These are phyloP conservation scores for Thielaviopsis populi DNA, from an alignment of 2,329 filamentous ascomycete species.

Conservation along the genomic window DNA sequence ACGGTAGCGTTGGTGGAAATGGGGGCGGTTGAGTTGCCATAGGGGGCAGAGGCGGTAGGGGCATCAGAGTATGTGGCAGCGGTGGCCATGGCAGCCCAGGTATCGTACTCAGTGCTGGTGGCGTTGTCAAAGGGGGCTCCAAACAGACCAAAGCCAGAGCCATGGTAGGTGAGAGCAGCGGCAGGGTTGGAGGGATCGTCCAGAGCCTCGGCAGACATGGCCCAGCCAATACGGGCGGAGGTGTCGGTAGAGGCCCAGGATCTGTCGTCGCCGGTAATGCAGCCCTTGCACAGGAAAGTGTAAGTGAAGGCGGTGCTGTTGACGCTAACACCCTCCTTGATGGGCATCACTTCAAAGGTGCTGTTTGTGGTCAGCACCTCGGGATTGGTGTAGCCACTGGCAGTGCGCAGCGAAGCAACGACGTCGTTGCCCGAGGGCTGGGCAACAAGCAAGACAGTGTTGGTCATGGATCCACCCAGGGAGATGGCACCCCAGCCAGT, in stretches of 20 bases:
- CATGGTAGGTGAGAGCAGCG: slow-evolving; percentile 27
- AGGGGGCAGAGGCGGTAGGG: slow-evolving; percentile 28
- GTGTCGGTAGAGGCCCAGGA: slow-evolving; percentile 22
- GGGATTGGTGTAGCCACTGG: slow-evolving; percentile 32
- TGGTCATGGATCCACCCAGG: slow-evolving; percentile 32
- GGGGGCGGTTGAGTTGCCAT: slow-evolving; percentile 38
- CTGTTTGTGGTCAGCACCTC: slow-evolving; percentile 29
- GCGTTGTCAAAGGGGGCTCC: slow-evolving; percentile 26
- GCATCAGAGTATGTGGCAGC: slow-evolving; percentile 12
- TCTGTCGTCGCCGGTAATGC: slow-evolving; percentile 24
- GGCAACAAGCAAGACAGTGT: slow-evolving; percentile 33
- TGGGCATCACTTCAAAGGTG: slow-evolving; percentile 28
- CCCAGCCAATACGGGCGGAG: slow-evolving; percentile 27
- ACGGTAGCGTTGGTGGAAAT: slow-evolving; percentile 34
- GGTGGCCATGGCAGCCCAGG: slow-evolving; percentile 20
- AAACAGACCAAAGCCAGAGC: slow-evolving; percentile 27
- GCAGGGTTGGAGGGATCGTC: slow-evolving; percentile 23
- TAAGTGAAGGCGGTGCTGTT: slow-evolving; percentile 39
- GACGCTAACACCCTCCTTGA: slow-evolving; percentile 36
- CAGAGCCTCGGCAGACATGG: slow-evolving; percentile 25
- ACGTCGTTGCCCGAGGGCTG: slow-evolving; percentile 34
- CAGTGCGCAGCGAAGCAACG: slow-evolving; percentile 22
- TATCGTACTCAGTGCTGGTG: slow-evolving; percentile 21
- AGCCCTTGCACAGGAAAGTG: slow-evolving; percentile 38
- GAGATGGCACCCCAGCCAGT: slow-evolving; percentile 35